Conservation (phyloP, 139 green algal species). For the Closterium sp. region DNA sequence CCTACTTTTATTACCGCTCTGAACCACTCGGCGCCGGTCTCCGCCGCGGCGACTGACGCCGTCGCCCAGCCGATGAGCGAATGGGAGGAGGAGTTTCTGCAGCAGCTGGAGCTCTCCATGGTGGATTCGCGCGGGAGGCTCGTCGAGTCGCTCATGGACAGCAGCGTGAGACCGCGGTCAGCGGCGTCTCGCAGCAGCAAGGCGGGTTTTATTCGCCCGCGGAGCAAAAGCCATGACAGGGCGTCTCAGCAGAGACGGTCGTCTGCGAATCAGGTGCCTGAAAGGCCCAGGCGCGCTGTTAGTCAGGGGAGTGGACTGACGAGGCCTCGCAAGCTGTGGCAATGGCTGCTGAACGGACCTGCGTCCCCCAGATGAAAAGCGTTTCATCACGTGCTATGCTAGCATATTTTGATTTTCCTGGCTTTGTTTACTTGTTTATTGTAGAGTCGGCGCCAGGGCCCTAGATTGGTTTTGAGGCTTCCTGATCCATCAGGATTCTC, state of each 20-base stretch:
- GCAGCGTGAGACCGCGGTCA: neutral
- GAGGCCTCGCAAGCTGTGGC: neutral
- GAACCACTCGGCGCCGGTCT: neutral
- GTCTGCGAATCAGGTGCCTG: neutral
- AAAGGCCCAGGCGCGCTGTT: neutral
- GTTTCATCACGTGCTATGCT: too few species aligned
- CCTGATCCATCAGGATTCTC: too few species aligned
- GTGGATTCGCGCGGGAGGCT: neutral
- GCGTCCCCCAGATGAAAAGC: neutral
- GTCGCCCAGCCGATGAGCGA: neutral
- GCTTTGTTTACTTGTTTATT: too few species aligned
- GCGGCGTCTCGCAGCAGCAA: neutral
- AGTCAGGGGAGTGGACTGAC: neutral
- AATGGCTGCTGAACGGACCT: neutral
- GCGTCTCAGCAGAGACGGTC: neutral
- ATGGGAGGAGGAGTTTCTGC: neutral
- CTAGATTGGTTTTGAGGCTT: too few species aligned
- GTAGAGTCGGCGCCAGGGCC: too few species aligned
- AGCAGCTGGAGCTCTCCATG: neutral
- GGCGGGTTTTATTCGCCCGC: neutral
- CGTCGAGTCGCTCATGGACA: neutral
- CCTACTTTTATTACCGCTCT: neutral
- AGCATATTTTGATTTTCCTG: too few species aligned
- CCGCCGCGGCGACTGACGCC: too few species aligned
- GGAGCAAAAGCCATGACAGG: neutral